A percentile compares a stretch with the other conserved stretches of the same genome.
These are phyloP conservation scores for Myxozyma monticola DNA, from an alignment of 805 yeast species.

Conservation along the genomic window DNA sequence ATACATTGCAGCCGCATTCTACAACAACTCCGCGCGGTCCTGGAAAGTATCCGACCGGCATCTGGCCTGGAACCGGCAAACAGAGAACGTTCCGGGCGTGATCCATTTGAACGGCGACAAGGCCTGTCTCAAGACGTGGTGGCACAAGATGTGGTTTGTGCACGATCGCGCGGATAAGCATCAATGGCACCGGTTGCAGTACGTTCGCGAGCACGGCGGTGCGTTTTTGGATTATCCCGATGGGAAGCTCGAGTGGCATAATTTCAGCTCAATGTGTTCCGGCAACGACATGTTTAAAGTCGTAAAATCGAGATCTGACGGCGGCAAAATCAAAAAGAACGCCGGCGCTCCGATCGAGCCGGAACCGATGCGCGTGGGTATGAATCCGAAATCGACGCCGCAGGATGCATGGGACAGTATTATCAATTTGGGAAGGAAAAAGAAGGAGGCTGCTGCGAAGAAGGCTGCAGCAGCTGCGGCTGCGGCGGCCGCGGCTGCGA, in stretches of 20 bases:
- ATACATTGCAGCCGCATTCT: no score
- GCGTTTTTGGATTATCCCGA: slow-evolving; percentile 7
- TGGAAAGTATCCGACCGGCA: slow-evolving; percentile 1
- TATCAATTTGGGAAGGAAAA: no score
- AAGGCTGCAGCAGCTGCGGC: no score
- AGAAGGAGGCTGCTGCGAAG: no score
- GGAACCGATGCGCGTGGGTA: slow-evolving; percentile 11
- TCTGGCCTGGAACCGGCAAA: slow-evolving; percentile 19
- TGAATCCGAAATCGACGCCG: slow-evolving; percentile 11
- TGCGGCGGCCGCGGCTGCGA: no score
- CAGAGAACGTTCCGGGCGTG: slow-evolving; percentile 12
- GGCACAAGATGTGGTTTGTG: slow-evolving; percentile 24
- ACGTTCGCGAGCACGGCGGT: slow-evolving; percentile 10
- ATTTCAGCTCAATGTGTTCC: slow-evolving; percentile 8
- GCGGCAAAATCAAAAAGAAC: slow-evolving; percentile 1
- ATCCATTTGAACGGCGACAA: slow-evolving; percentile 21
- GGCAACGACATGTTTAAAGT: slow-evolving; percentile 3
- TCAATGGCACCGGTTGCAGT: slow-evolving; percentile 3
- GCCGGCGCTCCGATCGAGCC: slow-evolving; percentile 14
- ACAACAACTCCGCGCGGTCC: not conserved
- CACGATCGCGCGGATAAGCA: slow-evolving; percentile 1
- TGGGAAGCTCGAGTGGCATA: not conserved
- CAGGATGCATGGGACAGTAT: no score
- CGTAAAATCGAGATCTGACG: not conserved
- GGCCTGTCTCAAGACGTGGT: slow-evolving; percentile 15